These are phyloP conservation scores for Penicillium brasilianum DNA, from an alignment of 2,329 filamentous ascomycete species.

Conservation along the genomic window DNA sequence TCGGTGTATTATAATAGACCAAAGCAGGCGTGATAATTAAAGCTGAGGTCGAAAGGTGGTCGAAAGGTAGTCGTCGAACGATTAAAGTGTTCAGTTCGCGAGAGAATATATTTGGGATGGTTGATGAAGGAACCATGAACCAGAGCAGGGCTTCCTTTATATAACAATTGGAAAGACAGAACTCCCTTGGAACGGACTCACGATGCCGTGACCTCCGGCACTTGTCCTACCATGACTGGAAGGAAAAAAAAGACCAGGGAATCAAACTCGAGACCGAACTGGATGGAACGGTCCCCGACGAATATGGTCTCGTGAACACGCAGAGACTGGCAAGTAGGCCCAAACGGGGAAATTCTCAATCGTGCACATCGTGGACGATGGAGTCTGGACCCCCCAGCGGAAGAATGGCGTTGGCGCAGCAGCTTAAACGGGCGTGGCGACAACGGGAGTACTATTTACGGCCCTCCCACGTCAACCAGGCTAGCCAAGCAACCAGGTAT, in stretches of 20 bases:
- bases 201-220: conserved; percentile 6
- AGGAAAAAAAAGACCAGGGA: neutral
- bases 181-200: neutral
- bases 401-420: conserved; percentile 7
- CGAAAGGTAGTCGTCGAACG: neutral
- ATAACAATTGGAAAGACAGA: conserved; percentile 1
- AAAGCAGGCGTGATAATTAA: neutral
- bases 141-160: conserved; percentile 11
- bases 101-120: neutral
- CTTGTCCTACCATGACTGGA: neutral
- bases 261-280: neutral
- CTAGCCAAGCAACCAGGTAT: neutral
- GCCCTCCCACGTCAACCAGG: neutral
- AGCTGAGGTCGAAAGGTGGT: neutral
- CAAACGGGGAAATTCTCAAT: conserved; percentile 12
- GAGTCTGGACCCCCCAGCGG: conserved; percentile 8
- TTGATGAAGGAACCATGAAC: conserved; percentile 11
- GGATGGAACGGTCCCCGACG: neutral
- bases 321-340: conserved; percentile 11
- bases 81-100: conserved; percentile 14
- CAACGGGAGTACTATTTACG: conserved; percentile 9
- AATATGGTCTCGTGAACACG: conserved; percentile 25
- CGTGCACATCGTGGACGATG: neutral
- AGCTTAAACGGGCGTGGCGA: conserved; percentile 6
- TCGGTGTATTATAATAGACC: neutral